These are phyloP conservation scores for Penicillium alfredii DNA, from an alignment of 495 filamentous ascomycete genomes.

Conservation along the genomic window DNA sequence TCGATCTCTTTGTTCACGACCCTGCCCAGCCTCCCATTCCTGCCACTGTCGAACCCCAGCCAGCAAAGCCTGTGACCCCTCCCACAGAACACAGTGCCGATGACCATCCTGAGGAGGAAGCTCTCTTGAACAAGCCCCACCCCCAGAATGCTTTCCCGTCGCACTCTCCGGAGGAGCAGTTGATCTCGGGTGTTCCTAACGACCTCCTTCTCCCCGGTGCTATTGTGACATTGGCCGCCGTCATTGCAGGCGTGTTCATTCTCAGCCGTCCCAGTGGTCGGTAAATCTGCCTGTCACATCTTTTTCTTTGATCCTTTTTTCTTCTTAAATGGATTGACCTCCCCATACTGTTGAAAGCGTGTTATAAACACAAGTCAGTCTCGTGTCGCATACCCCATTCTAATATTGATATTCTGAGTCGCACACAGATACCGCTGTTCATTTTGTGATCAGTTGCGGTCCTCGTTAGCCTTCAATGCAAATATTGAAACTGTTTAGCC, in stretches of 20 bases:
- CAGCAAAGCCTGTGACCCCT: slow-evolving; percentile 49
- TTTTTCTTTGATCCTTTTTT: slow-evolving; percentile 3
- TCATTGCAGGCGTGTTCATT: slow-evolving; percentile 91
- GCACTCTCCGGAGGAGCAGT: slow-evolving; percentile 58
- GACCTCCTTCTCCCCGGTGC: slow-evolving; percentile 90
- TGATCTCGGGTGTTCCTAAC: slow-evolving; percentile 90
- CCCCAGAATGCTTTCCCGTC: slow-evolving; percentile 29
- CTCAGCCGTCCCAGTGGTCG: slow-evolving; percentile 69
- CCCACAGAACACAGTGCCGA: slow-evolving; percentile 53
- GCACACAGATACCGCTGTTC: slow-evolving; percentile 30
- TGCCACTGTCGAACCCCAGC: slow-evolving; percentile 62
- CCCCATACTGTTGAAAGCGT: background rate
- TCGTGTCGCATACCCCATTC: slow-evolving; percentile 20
- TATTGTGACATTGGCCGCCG: slow-evolving; percentile 88
- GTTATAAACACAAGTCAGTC: too few species aligned
- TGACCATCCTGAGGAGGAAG: slow-evolving; percentile 50
- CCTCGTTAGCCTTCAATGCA: slow-evolving; percentile 25
- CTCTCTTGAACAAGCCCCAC: slow-evolving; percentile 40
- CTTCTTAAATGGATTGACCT: background rate
- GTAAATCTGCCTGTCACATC: slow-evolving; percentile 33
- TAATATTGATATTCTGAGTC: slow-evolving; percentile 28
- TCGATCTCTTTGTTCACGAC: slow-evolving; percentile 95
- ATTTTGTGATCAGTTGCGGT: slow-evolving; percentile 21
- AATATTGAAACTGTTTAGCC: too few species aligned
- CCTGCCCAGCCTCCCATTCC: slow-evolving; percentile 74